Evolutionary conservation across 139 green algal genomes (phyloP), one percentile per base, ranked within the genome.

Genomic region (Tetradesmus obliquus): DNA sequence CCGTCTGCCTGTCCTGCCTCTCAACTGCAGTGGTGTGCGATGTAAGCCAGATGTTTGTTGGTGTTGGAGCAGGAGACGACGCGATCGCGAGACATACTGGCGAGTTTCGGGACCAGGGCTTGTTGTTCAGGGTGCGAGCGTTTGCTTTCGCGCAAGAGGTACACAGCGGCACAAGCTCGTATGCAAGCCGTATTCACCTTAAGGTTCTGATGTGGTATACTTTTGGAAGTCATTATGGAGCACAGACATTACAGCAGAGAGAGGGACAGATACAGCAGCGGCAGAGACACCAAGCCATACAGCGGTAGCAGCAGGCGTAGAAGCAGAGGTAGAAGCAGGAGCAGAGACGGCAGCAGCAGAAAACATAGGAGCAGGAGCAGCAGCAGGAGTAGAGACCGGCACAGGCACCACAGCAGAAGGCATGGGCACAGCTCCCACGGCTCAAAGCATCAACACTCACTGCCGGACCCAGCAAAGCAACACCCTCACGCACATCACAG

Each of bases 371-470:
- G 66, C 5, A 57, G 66, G 53, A 17, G 15, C 51, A 53, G 72
- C 4, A 90, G 72, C 53, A 55, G 20, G 1, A 12, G 5, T 53
- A 88, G 83, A 74, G 83, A 17, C 17, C 24, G 51, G 57, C 24
- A 89, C n/a, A 71, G 71, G 58, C 74, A 55, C 8, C 69, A 69
- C 74, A 91, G 87, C 53, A 84, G 72, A n/a, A 58, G 15, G 74
- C 87, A 91, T 22, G 9, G 72, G 82, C 54, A 13, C 82, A 62
- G 82, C 82, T 22, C 51, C 32, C 15, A 87, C 3, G 55, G 53
- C 32, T 74, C 17, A 69, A 22, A 84, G 66, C 86, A 84, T 45
- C 69, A 84, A 10, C 69, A 90, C 7, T 19, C 15, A 4, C 53
- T 60, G 3, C 3, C 51, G 45, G 51, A 90, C 71, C 86, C 22